phyloP scores from a whole-genome alignment of 1,139 yeast genomes.

The Lizanozyma gosingica region DNA sequence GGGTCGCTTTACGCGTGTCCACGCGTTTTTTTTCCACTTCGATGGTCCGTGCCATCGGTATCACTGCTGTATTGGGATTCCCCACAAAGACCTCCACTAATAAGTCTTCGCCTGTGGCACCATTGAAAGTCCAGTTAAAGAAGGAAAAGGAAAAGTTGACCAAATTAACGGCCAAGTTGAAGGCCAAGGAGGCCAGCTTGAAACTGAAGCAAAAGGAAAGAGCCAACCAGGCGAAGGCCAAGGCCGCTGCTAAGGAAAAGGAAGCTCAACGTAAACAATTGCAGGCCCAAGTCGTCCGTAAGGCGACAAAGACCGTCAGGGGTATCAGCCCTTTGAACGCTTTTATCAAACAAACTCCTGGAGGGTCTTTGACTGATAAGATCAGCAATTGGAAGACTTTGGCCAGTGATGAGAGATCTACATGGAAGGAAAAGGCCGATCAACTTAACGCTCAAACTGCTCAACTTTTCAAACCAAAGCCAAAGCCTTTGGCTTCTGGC shows the following conservation, averaged over 20 bases:
- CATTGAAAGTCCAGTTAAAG: slow-evolving; percentile 48
- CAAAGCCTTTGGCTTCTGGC: slow-evolving; percentile 22
- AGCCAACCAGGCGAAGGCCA: slow-evolving; percentile 8
- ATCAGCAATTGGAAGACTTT: slow-evolving; percentile 14
- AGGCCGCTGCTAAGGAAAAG: slow-evolving; percentile 5
- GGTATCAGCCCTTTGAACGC: slow-evolving; percentile 20
- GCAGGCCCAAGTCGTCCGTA: slow-evolving; percentile 8
- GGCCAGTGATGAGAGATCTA: slow-evolving; percentile 19
- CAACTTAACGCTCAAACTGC: slow-evolving; percentile 19
- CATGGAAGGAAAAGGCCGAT: slow-evolving; percentile 17
- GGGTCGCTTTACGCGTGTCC: background rate
- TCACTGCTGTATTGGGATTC: background rate
- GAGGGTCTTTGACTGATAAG: slow-evolving; percentile 1
- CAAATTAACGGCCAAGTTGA: slow-evolving; percentile 34
- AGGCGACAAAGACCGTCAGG: slow-evolving; percentile 22
- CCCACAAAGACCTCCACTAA: background rate
- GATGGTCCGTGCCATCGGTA: background rate
- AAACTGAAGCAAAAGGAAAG: slow-evolving; percentile 10
- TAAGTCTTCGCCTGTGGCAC: slow-evolving; percentile 30
- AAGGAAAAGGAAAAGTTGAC: slow-evolving; percentile 45
- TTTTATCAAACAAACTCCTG: slow-evolving; percentile 12
- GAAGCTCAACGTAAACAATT: slow-evolving; percentile 7
- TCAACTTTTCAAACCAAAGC: slow-evolving; percentile 24
- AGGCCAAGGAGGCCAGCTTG: slow-evolving; percentile 20
- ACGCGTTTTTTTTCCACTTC: background rate